Percentiles rank a stretch among this genome's conserved stretches.
Conservation (phyloP, 306 rosid genomes). For the Castanea sativa region DNA sequence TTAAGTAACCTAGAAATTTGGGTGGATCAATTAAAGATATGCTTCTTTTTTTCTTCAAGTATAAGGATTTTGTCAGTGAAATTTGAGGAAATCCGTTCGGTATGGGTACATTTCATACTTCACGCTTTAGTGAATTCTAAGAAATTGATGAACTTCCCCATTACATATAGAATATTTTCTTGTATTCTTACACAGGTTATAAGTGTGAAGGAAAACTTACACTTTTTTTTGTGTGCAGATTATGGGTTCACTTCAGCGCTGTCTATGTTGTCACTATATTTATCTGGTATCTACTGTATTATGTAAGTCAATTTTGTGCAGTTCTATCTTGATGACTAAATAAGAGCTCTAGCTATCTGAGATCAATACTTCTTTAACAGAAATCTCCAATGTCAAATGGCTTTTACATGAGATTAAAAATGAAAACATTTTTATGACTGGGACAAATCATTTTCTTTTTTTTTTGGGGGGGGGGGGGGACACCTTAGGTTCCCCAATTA, state of each 20-base stretch:
- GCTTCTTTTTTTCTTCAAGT: not conserved
- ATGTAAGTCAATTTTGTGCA: conserved; percentile 53
- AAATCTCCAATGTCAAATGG: conserved; percentile 14
- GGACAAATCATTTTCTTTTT: not conserved
- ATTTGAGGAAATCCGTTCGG: not conserved
- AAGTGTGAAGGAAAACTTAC: not conserved
- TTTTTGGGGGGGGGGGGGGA: no score
- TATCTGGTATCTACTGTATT: conserved; percentile 66
- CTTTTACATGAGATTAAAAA: conserved; percentile 10
- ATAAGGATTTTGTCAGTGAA: not conserved
- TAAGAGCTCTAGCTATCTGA: conserved; percentile 2
- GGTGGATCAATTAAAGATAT: not conserved
- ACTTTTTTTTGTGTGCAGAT: conserved; percentile 42
- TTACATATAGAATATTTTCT: not conserved
- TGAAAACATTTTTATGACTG: not conserved
- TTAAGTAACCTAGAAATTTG: not conserved
- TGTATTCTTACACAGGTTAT: not conserved
- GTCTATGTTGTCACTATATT: conserved; percentile 78
- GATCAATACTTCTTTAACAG: not conserved
- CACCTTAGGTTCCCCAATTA: no score
- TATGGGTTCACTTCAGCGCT: conserved; percentile 91
- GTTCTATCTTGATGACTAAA: conserved; percentile 1
- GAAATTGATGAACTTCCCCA: not conserved
- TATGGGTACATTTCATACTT: not conserved
- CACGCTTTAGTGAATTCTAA: not conserved